A percentile compares a stretch with the other conserved stretches of the same genome.
These are phyloP conservation scores for Myochromella boudieri DNA, from an alignment of 768 basidiomycete genomes.

Conservation along the genomic window DNA sequence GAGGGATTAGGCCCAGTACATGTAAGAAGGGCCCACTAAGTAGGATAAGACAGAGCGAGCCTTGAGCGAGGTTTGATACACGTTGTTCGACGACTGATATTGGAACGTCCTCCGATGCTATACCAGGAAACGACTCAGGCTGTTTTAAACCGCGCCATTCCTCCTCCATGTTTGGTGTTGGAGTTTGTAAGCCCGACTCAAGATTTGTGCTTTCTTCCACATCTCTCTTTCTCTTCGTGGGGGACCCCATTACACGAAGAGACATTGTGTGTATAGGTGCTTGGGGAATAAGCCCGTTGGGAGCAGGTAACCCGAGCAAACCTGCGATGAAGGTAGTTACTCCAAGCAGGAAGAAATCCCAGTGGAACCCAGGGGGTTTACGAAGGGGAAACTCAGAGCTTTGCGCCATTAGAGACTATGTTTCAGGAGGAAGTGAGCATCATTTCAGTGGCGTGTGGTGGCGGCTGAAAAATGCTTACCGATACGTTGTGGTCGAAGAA, in stretches of 20 bases:
- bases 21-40: constrained; percentile 83
- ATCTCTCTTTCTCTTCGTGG: constrained; percentile 35
- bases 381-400: constrained; percentile 83
- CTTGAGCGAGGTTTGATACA: constrained; percentile 89
- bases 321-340: constrained; percentile 88
- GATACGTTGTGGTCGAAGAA: constrained; percentile 97
- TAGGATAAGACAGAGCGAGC: constrained; percentile 73
- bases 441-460: neutral
- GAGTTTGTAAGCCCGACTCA: constrained; percentile 10
- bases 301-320: constrained; percentile 83
- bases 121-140: too few relatives aligned
- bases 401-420: constrained; percentile 88
- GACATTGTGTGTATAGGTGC: constrained; percentile 93
- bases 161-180: constrained; percentile 1
- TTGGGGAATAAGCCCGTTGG: constrained; percentile 82
- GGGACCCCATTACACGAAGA: constrained; percentile 64
- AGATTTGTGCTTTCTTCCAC: constrained; percentile 26
- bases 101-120: constrained; percentile 49
- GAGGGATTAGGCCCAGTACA: constrained; percentile 75
- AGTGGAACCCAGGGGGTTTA: constrained; percentile 89
- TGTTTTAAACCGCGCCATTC: too few relatives aligned
- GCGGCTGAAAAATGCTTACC: constrained; percentile 40
- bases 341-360: constrained; percentile 90
- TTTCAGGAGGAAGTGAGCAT: constrained; percentile 7
- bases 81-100: constrained; percentile 87